phyloP scores from a whole-genome alignment of 768 basidiomycete genomes.

The Plicaturopsis crispa region DNA sequence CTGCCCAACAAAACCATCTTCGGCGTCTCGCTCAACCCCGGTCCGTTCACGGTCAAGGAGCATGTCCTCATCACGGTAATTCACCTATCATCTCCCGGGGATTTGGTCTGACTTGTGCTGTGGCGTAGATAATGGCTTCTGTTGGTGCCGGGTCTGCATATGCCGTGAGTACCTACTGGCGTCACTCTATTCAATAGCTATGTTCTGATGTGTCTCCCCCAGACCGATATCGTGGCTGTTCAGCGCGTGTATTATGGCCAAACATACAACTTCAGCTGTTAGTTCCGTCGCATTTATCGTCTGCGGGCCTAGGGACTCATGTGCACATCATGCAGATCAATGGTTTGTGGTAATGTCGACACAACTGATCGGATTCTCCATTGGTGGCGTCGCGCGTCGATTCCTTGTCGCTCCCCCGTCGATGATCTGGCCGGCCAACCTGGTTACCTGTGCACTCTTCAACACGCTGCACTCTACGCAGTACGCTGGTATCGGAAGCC shows the following conservation, averaged over 20 bases:
- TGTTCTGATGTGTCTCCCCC: too few relatives aligned
- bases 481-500: constrained; percentile 46
- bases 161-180: too few relatives aligned
- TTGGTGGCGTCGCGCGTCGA: constrained; percentile 50
- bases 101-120: too few relatives aligned
- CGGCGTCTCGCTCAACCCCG: constrained; percentile 62
- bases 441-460: constrained; percentile 64
- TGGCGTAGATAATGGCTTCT: constrained; percentile 57
- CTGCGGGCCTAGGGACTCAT: too few relatives aligned
- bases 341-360: constrained; percentile 67
- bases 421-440: constrained; percentile 71
- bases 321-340: constrained; percentile 36
- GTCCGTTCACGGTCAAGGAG: constrained; percentile 72
- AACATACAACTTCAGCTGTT: constrained; percentile 37
- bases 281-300: too few relatives aligned
- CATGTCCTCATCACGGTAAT: constrained; percentile 36
- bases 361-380: constrained; percentile 55
- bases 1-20: constrained; percentile 46
- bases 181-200: too few relatives aligned
- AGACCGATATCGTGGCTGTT: constrained; percentile 69
- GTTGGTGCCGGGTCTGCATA: constrained; percentile 34
- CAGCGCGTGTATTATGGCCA: constrained; percentile 65
- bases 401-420: constrained; percentile 61
- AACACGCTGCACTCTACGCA: constrained; percentile 65
- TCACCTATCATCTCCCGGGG: too few relatives aligned